Base-by-base conservation (phyloP, 129 eudicot species). In the Centella asiatica region DNA sequence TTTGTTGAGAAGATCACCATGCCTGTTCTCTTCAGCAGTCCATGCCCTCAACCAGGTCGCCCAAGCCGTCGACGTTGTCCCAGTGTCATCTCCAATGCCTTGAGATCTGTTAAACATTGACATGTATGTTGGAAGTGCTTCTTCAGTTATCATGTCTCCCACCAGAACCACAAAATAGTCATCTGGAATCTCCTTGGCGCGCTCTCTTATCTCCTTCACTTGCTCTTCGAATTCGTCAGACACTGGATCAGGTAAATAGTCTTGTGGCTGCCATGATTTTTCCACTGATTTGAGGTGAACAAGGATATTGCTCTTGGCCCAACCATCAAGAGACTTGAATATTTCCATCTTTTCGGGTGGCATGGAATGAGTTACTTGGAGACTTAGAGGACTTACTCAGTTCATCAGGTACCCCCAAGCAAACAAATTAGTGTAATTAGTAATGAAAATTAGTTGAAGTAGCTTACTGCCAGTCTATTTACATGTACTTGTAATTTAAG, bases 21-120 rank as follows among this genome's bases (percentile, higher is more conserved):
- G 97, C 77, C 97, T 83, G 56, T 90, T 90, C 70, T 90, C 97
- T 77, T 90, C 97, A 53, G 97, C 97, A 2, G 97, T 90, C 97
- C 97, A 90, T 24, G 97, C 95, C 79, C 97, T 58, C 0, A 89
- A 83, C 97, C 97, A 90, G 6, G 83, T 54, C 10, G 89, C 97
- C 97, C 97, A 90, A 23, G 95, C 69, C 50, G 94, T 78, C 29
- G 65, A 81, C 65, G 95, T 90, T 7, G 97, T 95, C 27, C 97
- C 97, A 0, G 97, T 90, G 58, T 90, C 97, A 70, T 90, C 97
- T 0, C 95, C 66, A 40, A 90, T 95, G 42, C 97, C 97, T 75
- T 90, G 95, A 22, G 83, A 65, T 31, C 95, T 83, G 71, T 90
- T 86, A 62, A 90, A 84, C 97, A 90, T 90, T 10, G 95, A 86